Evolutionary conservation across 2,329 filamentous ascomycete species (phyloP).

Genomic region (Rugonectria rugulosa): DNA sequence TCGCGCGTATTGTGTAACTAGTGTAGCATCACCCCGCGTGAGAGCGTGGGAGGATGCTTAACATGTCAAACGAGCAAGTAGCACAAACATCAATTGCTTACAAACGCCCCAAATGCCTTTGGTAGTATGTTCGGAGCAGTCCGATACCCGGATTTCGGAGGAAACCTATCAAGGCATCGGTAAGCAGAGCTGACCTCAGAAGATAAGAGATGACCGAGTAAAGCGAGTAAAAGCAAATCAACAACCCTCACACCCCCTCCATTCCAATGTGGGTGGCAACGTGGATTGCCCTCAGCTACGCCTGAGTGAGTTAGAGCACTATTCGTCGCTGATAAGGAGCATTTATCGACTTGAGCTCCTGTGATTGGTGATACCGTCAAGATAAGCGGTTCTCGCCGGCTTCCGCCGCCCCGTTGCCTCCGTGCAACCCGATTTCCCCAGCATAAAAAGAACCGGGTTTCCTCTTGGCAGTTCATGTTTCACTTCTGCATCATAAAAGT

Average conservation of each 20-base stretch:
- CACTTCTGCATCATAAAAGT: not conserved
- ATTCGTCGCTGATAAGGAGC: constrained; percentile 11
- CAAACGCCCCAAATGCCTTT: too few species aligned
- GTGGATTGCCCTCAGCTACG: not conserved
- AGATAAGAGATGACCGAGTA: not conserved
- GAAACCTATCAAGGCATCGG: not conserved
- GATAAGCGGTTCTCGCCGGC: constrained; percentile 19
- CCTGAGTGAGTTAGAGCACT: not conserved
- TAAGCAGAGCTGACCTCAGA: not conserved
- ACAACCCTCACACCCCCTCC: not conserved
- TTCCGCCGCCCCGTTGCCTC: not conserved
- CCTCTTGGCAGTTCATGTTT: not conserved
- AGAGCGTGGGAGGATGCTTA: not conserved
- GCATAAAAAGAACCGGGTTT: constrained; percentile 2
- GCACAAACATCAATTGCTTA: too few species aligned
- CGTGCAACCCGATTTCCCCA: not conserved
- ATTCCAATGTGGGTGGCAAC: not conserved
- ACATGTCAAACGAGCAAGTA: too few species aligned
- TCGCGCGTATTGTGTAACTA: too few species aligned
- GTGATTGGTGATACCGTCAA: constrained; percentile 7
- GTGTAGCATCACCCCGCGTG: too few species aligned
- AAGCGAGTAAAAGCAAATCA: too few species aligned
- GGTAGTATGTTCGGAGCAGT: constrained; percentile 14
- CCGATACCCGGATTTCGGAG: constrained; percentile 2
- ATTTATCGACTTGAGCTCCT: not conserved